Percentiles rank a stretch among this genome's conserved stretches.
These are phyloP conservation scores for Fusarium tupiense DNA, from an alignment of 2,329 filamentous ascomycete species.

Conservation along the genomic window DNA sequence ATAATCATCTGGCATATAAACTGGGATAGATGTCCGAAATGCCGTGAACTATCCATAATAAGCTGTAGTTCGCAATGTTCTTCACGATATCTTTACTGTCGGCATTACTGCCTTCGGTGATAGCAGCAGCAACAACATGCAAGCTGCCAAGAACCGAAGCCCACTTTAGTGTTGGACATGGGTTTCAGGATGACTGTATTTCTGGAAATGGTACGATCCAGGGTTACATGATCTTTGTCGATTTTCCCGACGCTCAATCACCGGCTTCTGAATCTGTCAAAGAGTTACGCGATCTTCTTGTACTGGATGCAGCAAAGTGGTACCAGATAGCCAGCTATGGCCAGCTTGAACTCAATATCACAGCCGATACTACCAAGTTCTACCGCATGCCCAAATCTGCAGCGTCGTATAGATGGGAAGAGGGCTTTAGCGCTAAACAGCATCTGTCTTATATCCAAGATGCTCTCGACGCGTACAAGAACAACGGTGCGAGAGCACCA, in stretches of 20 bases:
- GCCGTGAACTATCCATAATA: background rate
- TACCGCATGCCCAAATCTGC: conserved; percentile 41
- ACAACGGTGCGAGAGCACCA: background rate
- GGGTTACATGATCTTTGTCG: conserved; percentile 51
- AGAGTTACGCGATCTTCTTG: conserved; percentile 26
- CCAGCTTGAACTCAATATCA: conserved; percentile 36
- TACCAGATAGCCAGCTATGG: conserved; percentile 41
- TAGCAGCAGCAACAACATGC: background rate
- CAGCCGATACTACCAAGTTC: conserved; percentile 34
- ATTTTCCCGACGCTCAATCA: conserved; percentile 45
- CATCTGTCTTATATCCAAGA: conserved; percentile 25
- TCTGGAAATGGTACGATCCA: conserved; percentile 45
- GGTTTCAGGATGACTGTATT: conserved; percentile 40
- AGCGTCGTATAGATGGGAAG: conserved; percentile 41
- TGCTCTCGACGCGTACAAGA: conserved; percentile 21
- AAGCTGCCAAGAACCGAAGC: background rate
- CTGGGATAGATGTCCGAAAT: background rate
- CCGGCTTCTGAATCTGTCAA: conserved; percentile 34
- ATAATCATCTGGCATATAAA: background rate
- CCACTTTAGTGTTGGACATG: background rate
- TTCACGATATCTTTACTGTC: background rate
- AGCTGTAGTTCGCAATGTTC: background rate
- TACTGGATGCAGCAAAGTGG: conserved; percentile 26
- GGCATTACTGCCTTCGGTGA: background rate
- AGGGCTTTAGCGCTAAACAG: background rate